Conservation (phyloP, 1,139 yeast genomes). For the Yamadazyma aaseri region DNA sequence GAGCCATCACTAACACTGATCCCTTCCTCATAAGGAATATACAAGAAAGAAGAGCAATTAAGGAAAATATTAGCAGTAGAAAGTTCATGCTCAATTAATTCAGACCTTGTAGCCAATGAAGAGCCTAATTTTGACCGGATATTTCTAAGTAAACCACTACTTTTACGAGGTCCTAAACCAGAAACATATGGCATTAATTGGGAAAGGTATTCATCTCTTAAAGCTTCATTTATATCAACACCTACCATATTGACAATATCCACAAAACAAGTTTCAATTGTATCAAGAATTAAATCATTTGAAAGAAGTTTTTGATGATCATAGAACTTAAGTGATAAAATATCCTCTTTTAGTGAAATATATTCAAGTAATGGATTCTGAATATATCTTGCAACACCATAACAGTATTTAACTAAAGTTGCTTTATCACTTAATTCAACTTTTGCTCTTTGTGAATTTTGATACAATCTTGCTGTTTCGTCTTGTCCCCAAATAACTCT, state of each 20-base stretch:
- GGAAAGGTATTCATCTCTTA: constrained; percentile 70
- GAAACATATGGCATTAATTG: constrained; percentile 73
- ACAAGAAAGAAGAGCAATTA: constrained; percentile 89
- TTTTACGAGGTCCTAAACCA: constrained; percentile 95
- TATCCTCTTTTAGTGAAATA: constrained; percentile 72
- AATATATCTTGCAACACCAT: constrained; percentile 85
- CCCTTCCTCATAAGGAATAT: constrained; percentile 68
- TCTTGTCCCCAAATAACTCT: constrained; percentile 83
- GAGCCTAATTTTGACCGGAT: constrained; percentile 71
- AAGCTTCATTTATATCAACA: constrained; percentile 88
- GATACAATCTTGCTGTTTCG: constrained; percentile 89
- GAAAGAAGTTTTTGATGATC: constrained; percentile 74
- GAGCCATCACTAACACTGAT: constrained; percentile 50
- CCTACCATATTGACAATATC: constrained; percentile 92
- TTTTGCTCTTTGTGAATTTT: constrained; percentile 72
- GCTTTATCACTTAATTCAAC: constrained; percentile 88
- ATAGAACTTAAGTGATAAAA: constrained; percentile 69
- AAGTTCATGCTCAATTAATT: constrained; percentile 77
- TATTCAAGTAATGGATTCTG: constrained; percentile 92
- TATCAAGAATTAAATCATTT: constrained; percentile 59
- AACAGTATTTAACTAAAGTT: constrained; percentile 77
- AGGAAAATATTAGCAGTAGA: constrained; percentile 79
- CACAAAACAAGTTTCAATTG: constrained; percentile 80
- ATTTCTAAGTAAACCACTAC: constrained; percentile 80
- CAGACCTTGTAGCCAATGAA: constrained; percentile 65